Percentiles rank a stretch among this genome's conserved stretches.
Evolutionary conservation across 768 basidiomycete genomes (phyloP).

Genomic region (Suillus tomentosus): DNA sequence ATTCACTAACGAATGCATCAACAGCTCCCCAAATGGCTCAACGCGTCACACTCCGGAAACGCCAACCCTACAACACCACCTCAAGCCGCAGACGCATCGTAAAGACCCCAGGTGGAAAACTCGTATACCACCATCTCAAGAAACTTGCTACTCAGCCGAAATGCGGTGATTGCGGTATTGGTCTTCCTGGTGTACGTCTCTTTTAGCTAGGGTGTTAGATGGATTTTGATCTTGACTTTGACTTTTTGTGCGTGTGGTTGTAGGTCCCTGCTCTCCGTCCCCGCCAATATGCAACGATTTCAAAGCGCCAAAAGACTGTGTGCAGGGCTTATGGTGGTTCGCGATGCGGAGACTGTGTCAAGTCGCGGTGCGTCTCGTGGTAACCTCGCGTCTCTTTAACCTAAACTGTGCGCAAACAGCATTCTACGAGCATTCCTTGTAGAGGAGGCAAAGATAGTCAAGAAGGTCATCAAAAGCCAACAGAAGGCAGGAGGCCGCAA

Average conservation of each 20-base stretch:
- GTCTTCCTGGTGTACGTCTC: constrained; percentile 85
- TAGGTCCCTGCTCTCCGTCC: constrained; percentile 96
- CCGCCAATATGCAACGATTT: constrained; percentile 92
- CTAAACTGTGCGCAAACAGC: constrained; percentile 40
- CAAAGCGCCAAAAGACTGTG: constrained; percentile 97
- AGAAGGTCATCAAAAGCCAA: constrained; percentile 97
- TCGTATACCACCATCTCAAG: constrained; percentile 98
- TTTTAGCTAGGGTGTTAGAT: neutral
- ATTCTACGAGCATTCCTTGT: constrained; percentile 98
- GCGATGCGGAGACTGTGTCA: constrained; percentile 93
- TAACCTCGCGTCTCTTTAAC: constrained; percentile 1
- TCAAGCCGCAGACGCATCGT: constrained; percentile 94
- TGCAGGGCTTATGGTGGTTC: constrained; percentile 97
- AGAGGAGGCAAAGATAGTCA: constrained; percentile 99
- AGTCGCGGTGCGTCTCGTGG: constrained; percentile 70
- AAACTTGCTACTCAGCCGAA: constrained; percentile 90
- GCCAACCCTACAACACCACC: constrained; percentile 96
- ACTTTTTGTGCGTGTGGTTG: neutral
- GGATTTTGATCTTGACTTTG: constrained; percentile 15
- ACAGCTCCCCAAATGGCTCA: constrained; percentile 75
- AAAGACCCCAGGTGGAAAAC: constrained; percentile 98
- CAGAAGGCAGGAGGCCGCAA: constrained; percentile 37
- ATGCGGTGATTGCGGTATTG: constrained; percentile 97
- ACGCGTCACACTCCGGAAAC: constrained; percentile 99
- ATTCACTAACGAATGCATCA: neutral